Base-by-base conservation (phyloP, 805 yeast species). In the Schwanniomyces yamadae region DNA sequence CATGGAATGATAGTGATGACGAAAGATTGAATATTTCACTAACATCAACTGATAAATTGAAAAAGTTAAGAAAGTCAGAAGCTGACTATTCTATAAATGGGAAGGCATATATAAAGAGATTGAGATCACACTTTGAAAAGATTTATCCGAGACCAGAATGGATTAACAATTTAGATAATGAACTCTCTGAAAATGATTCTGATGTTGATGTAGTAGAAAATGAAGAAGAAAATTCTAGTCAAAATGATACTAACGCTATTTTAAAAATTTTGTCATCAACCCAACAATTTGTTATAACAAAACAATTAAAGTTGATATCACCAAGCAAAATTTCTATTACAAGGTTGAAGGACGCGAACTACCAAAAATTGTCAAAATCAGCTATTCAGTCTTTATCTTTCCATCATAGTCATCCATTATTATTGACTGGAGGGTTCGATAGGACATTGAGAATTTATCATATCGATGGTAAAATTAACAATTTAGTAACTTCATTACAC, bases 1-100 rank as follows among this genome's bases (percentile, higher is more conserved):
- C 71, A 14, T 93, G 99, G 99, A 59, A 59, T 11, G 99, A 93
- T 62, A 82, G 95, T 39, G 98, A 90, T 52, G 99, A 93, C 57
- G 98, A 90, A 43, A 70, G 69, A 28, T 47, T 85, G 17, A 63
- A 66, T 14, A 71, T 91, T 5, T 77, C 93, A 1, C 60, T 93
- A 20, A 54, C 69, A 11, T 57, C 74, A 1, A 65, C 81, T 1
- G 82, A 82, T 45, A 78, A 75, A 46, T 59, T 82, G 21, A 80
- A 76, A 45, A 93, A 91, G 62, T 69, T 93, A 48, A 77, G 96
- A 51, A 69, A 71, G 31, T 57, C 75, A 0, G 81, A 71, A 39
- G 57, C 59, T 3, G 91, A 86, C 42, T 57, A 68, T 9, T 40
- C 48, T 2, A 63, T 87, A 10, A 61, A 63, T 30, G 93, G 95